Percentiles rank a stretch among this genome's conserved stretches.
phyloP scores from a whole-genome alignment of 2,329 filamentous ascomycete genomes.

The Biscogniauxia sp. region DNA sequence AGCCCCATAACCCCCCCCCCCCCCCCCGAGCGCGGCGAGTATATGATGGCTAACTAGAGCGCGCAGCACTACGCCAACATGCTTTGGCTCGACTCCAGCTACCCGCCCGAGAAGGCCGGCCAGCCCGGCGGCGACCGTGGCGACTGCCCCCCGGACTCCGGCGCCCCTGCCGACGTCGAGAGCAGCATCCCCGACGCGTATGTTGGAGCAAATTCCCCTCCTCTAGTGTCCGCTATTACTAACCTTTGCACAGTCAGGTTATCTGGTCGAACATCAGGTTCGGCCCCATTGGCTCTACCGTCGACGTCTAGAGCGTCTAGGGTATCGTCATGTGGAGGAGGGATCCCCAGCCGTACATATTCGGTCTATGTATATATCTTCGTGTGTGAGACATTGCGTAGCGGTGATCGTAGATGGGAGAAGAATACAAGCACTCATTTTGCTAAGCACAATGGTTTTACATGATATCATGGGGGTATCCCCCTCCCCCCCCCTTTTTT shows the following conservation, averaged over 20 bases:
- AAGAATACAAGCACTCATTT: not conserved
- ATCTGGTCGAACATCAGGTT: constrained; percentile 50
- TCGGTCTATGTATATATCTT: constrained; percentile 18
- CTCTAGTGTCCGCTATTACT: not conserved
- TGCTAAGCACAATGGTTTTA: not conserved
- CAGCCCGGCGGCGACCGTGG: constrained; percentile 48
- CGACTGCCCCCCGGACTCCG: constrained; percentile 44
- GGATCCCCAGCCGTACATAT: constrained; percentile 15
- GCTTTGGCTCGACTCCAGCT: constrained; percentile 60
- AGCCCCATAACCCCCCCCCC: no score
- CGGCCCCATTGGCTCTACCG: constrained; percentile 48
- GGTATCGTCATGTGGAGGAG: not conserved
- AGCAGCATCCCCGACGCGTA: constrained; percentile 36
- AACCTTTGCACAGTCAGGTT: constrained; percentile 35
- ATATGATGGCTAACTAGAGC: constrained; percentile 7
- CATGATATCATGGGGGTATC: no score
- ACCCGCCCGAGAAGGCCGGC: constrained; percentile 37
- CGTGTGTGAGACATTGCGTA: not conserved
- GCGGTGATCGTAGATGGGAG: not conserved
- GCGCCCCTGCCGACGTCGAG: constrained; percentile 47
- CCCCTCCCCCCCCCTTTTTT: no score
- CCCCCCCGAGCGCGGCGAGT: not conserved
- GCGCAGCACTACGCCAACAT: constrained; percentile 52
- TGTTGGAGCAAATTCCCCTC: constrained; percentile 4
- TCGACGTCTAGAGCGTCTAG: constrained; percentile 23